Evolutionary conservation across 2,329 filamentous ascomycete species (phyloP).

Genomic region (Allantophomopsis lycopodina): DNA sequence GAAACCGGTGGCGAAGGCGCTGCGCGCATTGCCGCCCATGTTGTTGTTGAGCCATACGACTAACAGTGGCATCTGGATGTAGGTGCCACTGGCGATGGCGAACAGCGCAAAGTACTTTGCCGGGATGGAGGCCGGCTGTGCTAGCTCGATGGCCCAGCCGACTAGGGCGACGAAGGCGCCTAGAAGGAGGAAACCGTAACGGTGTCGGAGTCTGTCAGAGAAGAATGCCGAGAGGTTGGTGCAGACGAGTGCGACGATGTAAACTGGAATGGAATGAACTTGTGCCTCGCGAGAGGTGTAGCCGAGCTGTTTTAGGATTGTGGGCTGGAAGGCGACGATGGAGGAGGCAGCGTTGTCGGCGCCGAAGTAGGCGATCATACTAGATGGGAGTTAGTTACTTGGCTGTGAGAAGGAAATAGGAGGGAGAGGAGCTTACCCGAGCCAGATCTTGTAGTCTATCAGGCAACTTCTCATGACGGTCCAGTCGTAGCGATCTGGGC

Average conservation of each 20-base stretch:
- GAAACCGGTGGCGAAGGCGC: slow-evolving; percentile 25
- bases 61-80: slow-evolving; percentile 17
- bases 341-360: slow-evolving; percentile 21
- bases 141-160: slow-evolving; percentile 12
- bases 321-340: slow-evolving; percentile 20
- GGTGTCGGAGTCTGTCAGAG: slow-evolving; percentile 17
- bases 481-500: not conserved
- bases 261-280: slow-evolving; percentile 19
- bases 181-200: slow-evolving; percentile 21
- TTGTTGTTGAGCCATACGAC: slow-evolving; percentile 25
- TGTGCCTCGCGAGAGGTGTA: slow-evolving; percentile 18
- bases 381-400: not conserved
- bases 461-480: slow-evolving; percentile 5
- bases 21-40: slow-evolving; percentile 23
- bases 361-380: slow-evolving; percentile 15
- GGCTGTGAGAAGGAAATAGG: not conserved
- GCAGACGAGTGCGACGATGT: slow-evolving; percentile 14
- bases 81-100: slow-evolving; percentile 17
- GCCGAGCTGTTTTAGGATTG: slow-evolving; percentile 20
- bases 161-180: slow-evolving; percentile 19
- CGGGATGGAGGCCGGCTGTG: not conserved
- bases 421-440: slow-evolving; percentile 7
- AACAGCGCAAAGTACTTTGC: slow-evolving; percentile 22
- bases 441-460: slow-evolving; percentile 15
- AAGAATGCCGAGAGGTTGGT: slow-evolving; percentile 15